Evolutionary conservation across 2,329 filamentous ascomycete genomes (phyloP).

Genomic region (Mycogone perniciosa): DNA sequence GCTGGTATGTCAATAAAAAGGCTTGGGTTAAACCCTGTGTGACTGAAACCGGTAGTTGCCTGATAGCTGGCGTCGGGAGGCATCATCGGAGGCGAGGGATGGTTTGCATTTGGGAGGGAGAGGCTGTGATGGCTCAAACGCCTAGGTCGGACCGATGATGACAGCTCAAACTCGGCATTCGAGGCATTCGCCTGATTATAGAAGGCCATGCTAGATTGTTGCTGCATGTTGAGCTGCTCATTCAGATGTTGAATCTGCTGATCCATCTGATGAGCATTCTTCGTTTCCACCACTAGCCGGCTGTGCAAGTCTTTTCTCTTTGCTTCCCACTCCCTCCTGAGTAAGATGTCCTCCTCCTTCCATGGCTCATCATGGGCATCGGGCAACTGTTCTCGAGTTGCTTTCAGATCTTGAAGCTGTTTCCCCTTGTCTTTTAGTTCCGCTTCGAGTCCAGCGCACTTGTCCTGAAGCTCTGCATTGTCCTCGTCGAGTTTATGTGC

Average conservation of each 20-base stretch:
- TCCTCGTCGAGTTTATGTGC: constrained; percentile 47
- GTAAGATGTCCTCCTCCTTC: constrained; percentile 44
- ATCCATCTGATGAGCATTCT: constrained; percentile 41
- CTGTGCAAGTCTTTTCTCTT: constrained; percentile 48
- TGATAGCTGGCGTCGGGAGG: constrained; percentile 38
- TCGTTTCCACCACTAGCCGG: constrained; percentile 41
- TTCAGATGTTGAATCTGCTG: constrained; percentile 39
- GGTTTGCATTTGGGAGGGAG: constrained; percentile 36
- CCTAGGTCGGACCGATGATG: constrained; percentile 36
- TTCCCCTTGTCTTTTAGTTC: constrained; percentile 62
- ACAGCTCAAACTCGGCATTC: constrained; percentile 42
- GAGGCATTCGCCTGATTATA: constrained; percentile 28
- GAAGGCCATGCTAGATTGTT: constrained; percentile 37
- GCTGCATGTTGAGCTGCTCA: constrained; percentile 40
- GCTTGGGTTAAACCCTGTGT: constrained; percentile 45
- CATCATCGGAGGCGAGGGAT: constrained; percentile 35
- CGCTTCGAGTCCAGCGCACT: constrained; percentile 59
- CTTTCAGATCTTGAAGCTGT: constrained; percentile 68
- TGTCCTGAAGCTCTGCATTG: constrained; percentile 57
- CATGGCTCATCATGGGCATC: constrained; percentile 55
- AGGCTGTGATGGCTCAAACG: constrained; percentile 44
- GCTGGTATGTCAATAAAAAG: constrained; percentile 46
- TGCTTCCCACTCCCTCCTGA: constrained; percentile 51
- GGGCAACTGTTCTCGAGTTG: constrained; percentile 57
- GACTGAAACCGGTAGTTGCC: constrained; percentile 48